phyloP scores from a whole-genome alignment of 139 green algal genomes.

The Coelastrella sp. region DNA sequence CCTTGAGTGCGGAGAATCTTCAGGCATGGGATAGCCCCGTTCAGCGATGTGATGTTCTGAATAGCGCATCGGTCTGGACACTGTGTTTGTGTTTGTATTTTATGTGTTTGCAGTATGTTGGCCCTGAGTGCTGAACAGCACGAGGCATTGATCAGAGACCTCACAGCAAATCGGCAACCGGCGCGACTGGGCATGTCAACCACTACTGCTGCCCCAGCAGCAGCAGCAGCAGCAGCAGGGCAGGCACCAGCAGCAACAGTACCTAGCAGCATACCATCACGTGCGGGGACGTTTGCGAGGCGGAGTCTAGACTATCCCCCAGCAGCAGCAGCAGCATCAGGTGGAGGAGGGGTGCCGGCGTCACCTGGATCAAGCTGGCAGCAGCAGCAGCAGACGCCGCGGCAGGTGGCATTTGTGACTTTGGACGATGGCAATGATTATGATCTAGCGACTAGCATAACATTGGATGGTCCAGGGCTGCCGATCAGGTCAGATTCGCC shows the following conservation, averaged over 20 bases:
- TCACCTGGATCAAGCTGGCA: not conserved
- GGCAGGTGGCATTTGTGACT: constrained; percentile 20
- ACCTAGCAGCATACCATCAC: not conserved
- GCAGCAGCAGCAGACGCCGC: constrained; percentile 19
- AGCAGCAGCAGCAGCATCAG: not conserved
- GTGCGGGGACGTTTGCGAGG: not conserved
- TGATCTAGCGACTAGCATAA: not conserved
- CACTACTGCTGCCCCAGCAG: not conserved
- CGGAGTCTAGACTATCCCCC: not conserved
- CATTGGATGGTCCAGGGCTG: not conserved
- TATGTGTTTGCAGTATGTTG: constrained; percentile 2
- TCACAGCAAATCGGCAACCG: constrained; percentile 17
- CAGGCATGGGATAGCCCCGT: no score
- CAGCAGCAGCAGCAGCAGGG: constrained; percentile 33
- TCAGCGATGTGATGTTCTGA: no score
- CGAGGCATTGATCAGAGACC: not conserved
- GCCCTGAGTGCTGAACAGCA: not conserved
- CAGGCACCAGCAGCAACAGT: not conserved
- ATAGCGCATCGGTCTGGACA: no score
- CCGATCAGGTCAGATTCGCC: not conserved
- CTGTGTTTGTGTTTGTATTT: not conserved
- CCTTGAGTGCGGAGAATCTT: no score
- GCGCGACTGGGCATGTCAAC: not conserved
- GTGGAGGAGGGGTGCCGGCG: not conserved
- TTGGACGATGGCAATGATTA: not conserved